Evolutionary conservation across 1,284 basidiomycete genomes (phyloP), one percentile per base, ranked within the genome.

Genomic region (Ceratobasidium theobromae): DNA sequence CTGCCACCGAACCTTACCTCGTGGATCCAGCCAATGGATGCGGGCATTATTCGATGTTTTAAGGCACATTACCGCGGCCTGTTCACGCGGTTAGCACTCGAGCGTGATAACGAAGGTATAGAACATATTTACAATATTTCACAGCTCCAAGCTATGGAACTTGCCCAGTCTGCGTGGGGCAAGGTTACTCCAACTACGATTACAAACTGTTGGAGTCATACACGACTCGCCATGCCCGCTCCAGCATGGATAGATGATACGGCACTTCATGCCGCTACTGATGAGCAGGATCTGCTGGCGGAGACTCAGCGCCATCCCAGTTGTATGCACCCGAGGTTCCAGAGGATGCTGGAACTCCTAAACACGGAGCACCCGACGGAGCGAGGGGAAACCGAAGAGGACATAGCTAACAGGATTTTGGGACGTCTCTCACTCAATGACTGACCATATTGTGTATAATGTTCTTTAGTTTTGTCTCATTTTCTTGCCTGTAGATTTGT

Each of bases 21-120:
- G 5, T 53, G 49, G 43, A 25, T 68, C 18, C 67, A 68, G 49
- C 66, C 58, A 18, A 21, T 67, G 27, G 67, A 46, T 53, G 46
- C 58, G 6, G 67, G 67, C 11, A 54, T 64, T 16, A 68, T 68
- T 40, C 60, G 67, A 3, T 48, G 51, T 38, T 68, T 68, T 49
- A 68, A 68, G 60, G 67, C 67, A 8, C 57, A 68, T 41, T 54
- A 65, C 23, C 41, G 46, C 6, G 30, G 40, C 41, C 12, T 16
- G 25, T 65, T 65, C 27, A 32, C 43, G 18, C 53, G 52, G 4
- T 18, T 66, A 1, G 65, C 65, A 3, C 23, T 69, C 25, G 48
- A 67, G n/a, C 55, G 65, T 3, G 68, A 69, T n/a, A 53, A 54
- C 27, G 48, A 23, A n/a, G 57, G 66, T 6, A 41, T 38, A 1